phyloP scores from a whole-genome alignment of 306 rosid genomes.

The Quercus engelmannii region DNA sequence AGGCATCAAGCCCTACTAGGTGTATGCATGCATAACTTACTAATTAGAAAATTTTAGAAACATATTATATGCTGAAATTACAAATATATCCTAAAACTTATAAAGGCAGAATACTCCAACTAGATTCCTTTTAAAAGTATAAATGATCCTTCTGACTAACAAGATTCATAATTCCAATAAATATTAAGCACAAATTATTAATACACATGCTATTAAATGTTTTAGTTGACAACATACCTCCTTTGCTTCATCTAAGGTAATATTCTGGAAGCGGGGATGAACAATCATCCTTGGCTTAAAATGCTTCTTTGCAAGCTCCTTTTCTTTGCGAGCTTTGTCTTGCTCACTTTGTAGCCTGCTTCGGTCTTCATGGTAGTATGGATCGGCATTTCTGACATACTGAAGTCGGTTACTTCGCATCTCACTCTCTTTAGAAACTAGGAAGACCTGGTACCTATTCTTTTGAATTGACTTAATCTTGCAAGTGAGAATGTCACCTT shows the following conservation, averaged over 20 bases:
- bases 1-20: too few relatives aligned
- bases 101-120: too few relatives aligned
- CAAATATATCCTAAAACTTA: too few relatives aligned
- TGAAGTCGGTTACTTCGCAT: conserved; percentile 79
- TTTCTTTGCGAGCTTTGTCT: conserved; percentile 85
- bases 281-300: conserved; percentile 98
- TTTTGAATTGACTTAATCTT: conserved; percentile 95
- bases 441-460: conserved; percentile 90
- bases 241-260: conserved; percentile 93
- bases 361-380: conserved; percentile 79
- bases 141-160: too few relatives aligned
- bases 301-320: conserved; percentile 88
- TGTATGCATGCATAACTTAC: too few relatives aligned
- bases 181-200: neutral
- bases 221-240: conserved; percentile 53
- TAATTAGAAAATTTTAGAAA: too few relatives aligned
- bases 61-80: too few relatives aligned
- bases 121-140: too few relatives aligned
- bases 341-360: conserved; percentile 74
- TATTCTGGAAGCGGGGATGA: conserved; percentile 97
- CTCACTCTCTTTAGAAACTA: conserved; percentile 84
- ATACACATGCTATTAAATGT: neutral
- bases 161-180: too few relatives aligned
- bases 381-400: conserved; percentile 48
- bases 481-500: conserved; percentile 88